Evolutionary conservation across 257 asterid genomes (phyloP).

Genomic region (Scutellaria minor): DNA sequence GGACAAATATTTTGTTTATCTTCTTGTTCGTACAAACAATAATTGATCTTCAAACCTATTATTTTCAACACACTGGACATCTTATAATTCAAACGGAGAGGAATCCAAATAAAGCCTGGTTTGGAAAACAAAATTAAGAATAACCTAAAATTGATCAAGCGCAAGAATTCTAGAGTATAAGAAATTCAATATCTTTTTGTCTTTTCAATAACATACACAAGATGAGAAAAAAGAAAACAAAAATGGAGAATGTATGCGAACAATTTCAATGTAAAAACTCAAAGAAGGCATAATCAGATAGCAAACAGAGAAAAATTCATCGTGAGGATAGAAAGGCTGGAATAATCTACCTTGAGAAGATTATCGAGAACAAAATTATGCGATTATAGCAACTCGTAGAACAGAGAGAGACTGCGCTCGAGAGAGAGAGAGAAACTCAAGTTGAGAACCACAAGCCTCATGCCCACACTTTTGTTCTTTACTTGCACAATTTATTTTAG

Average conservation of each 20-base stretch:
- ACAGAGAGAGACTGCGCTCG: constrained; percentile 24
- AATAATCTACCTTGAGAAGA: constrained; percentile 22
- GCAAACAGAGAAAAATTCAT: background rate
- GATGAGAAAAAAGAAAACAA: background rate
- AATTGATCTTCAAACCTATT: background rate
- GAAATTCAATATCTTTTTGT: background rate
- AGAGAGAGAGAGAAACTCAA: constrained; percentile 25
- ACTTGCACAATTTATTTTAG: constrained; percentile 12
- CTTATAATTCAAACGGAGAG: constrained; percentile 6
- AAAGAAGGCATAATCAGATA: constrained; percentile 31
- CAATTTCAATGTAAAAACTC: constrained; percentile 27
- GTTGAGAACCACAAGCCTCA: constrained; percentile 22
- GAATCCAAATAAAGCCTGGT: background rate
- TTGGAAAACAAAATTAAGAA: background rate
- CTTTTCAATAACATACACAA: background rate
- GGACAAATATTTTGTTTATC: constrained; percentile 7
- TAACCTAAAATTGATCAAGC: constrained; percentile 6
- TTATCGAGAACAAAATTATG: background rate
- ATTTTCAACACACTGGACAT: background rate
- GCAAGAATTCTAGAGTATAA: constrained; percentile 1
- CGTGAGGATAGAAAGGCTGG: background rate
- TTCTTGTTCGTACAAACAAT: background rate
- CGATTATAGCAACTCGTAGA: constrained; percentile 22
- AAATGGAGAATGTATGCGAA: background rate
- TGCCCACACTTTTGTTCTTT: constrained; percentile 33